A percentile compares a stretch with the other conserved stretches of the same genome.
phyloP scores from a whole-genome alignment of 1,139 yeast species.

The Spencermartinsiella ligniputridi region DNA sequence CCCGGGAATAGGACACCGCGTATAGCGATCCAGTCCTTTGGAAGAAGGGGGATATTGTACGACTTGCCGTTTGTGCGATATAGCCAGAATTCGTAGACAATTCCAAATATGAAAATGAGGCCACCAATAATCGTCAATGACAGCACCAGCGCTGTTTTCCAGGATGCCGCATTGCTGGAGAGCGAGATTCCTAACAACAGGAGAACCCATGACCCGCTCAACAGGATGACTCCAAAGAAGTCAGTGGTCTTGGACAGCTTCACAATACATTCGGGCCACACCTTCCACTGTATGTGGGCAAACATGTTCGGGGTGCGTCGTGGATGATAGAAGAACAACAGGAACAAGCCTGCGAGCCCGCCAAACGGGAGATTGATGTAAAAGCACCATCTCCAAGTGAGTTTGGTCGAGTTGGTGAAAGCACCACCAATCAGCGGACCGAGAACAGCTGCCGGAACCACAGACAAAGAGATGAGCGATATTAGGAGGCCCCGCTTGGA shows the following conservation, averaged over 20 bases:
- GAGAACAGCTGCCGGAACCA: constrained; percentile 50
- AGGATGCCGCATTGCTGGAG: constrained; percentile 43
- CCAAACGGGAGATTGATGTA: constrained; percentile 66
- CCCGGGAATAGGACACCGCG: constrained; percentile 39
- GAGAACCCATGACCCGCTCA: constrained; percentile 41
- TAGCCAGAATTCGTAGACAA: constrained; percentile 44
- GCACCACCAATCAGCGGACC: constrained; percentile 70
- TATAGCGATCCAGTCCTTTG: constrained; percentile 37
- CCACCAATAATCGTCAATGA: constrained; percentile 51
- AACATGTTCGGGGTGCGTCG: constrained; percentile 38
- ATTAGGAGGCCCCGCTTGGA: constrained; percentile 48
- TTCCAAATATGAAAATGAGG: constrained; percentile 37
- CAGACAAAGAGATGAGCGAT: not conserved
- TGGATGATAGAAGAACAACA: constrained; percentile 52
- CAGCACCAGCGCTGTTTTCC: constrained; percentile 57
- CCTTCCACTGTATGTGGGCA: constrained; percentile 33
- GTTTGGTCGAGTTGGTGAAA: constrained; percentile 44
- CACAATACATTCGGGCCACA: not conserved
- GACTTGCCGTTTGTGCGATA: constrained; percentile 15
- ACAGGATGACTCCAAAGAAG: constrained; percentile 42
- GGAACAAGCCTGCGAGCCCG: constrained; percentile 49
- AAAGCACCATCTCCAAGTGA: constrained; percentile 75
- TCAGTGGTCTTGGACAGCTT: constrained; percentile 36
- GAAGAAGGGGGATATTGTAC: constrained; percentile 46
- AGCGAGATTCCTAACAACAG: constrained; percentile 47